These are phyloP conservation scores for Oryza punctata DNA, from an alignment of 176 grass and related monocot species.

Conservation along the genomic window DNA sequence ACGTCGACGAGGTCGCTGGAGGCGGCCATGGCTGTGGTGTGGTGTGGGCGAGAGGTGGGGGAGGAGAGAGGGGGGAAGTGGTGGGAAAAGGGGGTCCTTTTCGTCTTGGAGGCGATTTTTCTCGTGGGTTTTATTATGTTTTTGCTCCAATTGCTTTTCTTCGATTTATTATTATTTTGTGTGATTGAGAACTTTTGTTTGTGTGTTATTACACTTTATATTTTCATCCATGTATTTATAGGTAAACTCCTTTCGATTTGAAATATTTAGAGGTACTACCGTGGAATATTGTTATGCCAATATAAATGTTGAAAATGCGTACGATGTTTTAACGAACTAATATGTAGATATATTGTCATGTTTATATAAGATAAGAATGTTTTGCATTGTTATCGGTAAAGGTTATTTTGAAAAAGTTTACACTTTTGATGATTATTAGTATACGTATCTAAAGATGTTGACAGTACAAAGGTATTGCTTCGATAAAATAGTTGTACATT, in stretches of 20 bases:
- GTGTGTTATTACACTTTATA: not conserved
- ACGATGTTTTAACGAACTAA: not conserved
- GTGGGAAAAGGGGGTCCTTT: constrained; percentile 34
- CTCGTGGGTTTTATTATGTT: not conserved
- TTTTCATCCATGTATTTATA: not conserved
- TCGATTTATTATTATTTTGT: not conserved
- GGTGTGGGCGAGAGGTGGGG: constrained; percentile 12
- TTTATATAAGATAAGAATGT: too few species aligned
- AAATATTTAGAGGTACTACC: not conserved
- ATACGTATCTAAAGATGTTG: not conserved
- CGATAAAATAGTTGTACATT: not conserved
- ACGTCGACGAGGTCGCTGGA: constrained; percentile 60
- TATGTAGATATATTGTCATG: not conserved
- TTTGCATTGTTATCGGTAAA: too few species aligned
- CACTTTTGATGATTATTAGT: not conserved
- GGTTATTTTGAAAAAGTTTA: too few species aligned
- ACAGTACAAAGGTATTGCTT: not conserved
- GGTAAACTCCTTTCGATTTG: not conserved
- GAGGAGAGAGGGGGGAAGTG: not conserved
- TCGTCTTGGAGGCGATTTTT: constrained; percentile 25
- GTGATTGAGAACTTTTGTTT: not conserved
- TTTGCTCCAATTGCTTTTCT: not conserved
- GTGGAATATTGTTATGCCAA: too few species aligned
- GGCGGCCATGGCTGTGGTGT: constrained; percentile 48
- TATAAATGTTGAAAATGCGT: too few species aligned